Evolutionary conservation across 31 red algal species (phyloP).

Genomic region (Endocladia muricata): DNA sequence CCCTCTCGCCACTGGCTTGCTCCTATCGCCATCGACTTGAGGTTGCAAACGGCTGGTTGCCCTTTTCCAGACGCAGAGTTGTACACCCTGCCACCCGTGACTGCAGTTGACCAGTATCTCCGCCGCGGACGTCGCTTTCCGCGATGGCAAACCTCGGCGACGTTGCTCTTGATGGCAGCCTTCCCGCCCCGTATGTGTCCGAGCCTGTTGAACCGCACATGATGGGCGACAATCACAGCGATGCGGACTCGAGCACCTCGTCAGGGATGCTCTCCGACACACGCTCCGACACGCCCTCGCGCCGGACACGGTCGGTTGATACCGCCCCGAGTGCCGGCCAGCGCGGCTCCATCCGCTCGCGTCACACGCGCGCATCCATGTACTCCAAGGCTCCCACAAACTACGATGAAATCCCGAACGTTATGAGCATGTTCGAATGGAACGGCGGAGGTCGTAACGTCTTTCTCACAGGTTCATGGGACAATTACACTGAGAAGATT

Average conservation of each 20-base stretch:
- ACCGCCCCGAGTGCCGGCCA: constrained; percentile 52
- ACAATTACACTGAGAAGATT: constrained; percentile 60
- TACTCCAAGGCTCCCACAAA: constrained; percentile 73
- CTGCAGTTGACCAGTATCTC: background rate
- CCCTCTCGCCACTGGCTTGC: background rate
- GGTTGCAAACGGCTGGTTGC: background rate
- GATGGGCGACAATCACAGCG: constrained; percentile 57
- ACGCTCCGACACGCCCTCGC: constrained; percentile 50
- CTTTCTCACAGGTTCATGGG: constrained; percentile 68
- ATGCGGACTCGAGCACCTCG: constrained; percentile 65
- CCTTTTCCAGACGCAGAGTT: background rate
- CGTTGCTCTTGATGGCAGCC: background rate
- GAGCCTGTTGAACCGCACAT: constrained; percentile 61
- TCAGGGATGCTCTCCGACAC: constrained; percentile 65
- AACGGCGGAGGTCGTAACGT: constrained; percentile 62
- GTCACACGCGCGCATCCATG: constrained; percentile 65
- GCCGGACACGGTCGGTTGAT: constrained; percentile 55
- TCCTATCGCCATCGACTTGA: background rate
- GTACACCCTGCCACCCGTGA: background rate
- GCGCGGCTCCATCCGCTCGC: constrained; percentile 56
- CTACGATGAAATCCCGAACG: constrained; percentile 62
- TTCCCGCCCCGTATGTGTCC: constrained; percentile 58
- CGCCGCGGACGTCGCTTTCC: background rate
- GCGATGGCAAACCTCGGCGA: constrained; percentile 4
- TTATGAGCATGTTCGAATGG: constrained; percentile 70